phyloP scores from a whole-genome alignment of 1,284 basidiomycete species.

The Kalmanozyma brasiliensis region DNA sequence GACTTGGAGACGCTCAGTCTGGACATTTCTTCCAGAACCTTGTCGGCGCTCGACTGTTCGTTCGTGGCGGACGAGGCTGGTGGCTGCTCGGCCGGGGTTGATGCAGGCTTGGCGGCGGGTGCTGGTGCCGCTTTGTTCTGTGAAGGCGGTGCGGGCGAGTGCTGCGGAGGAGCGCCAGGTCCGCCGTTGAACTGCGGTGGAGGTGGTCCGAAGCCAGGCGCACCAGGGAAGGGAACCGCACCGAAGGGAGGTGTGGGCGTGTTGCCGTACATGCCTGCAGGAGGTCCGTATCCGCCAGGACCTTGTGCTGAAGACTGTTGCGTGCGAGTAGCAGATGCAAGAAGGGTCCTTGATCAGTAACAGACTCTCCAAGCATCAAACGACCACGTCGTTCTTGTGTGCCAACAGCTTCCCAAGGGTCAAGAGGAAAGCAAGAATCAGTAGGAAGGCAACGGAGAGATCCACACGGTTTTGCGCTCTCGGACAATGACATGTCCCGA shows the following conservation, averaged over 20 bases:
- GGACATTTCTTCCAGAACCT: slow-evolving; percentile 54
- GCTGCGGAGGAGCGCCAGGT: slow-evolving; percentile 24
- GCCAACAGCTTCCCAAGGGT: slow-evolving; percentile 9
- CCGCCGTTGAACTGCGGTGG: slow-evolving; percentile 45
- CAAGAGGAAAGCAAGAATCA: slow-evolving; percentile 68
- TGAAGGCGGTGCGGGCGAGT: slow-evolving; percentile 9
- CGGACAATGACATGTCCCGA: slow-evolving; percentile 71
- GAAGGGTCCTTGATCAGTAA: slow-evolving; percentile 4
- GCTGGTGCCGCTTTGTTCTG: slow-evolving; percentile 20
- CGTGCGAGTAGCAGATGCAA: neutral
- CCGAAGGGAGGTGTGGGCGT: slow-evolving; percentile 29
- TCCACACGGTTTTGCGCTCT: slow-evolving; percentile 80
- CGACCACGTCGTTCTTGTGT: neutral
- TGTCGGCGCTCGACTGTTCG: slow-evolving; percentile 47
- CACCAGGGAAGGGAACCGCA: slow-evolving; percentile 18
- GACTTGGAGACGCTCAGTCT: slow-evolving; percentile 51
- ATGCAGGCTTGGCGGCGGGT: slow-evolving; percentile 14
- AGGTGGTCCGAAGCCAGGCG: slow-evolving; percentile 32
- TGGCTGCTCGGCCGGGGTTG: slow-evolving; percentile 13
- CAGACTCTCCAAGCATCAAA: neutral
- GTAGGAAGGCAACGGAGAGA: slow-evolving; percentile 80
- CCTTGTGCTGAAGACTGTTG: slow-evolving; percentile 25
- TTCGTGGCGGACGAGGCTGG: slow-evolving; percentile 9
- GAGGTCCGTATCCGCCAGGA: slow-evolving; percentile 21
- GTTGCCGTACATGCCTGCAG: slow-evolving; percentile 34